phyloP scores from a whole-genome alignment of 2,329 filamentous ascomycete species.

The Sclerotinia glacialis region DNA sequence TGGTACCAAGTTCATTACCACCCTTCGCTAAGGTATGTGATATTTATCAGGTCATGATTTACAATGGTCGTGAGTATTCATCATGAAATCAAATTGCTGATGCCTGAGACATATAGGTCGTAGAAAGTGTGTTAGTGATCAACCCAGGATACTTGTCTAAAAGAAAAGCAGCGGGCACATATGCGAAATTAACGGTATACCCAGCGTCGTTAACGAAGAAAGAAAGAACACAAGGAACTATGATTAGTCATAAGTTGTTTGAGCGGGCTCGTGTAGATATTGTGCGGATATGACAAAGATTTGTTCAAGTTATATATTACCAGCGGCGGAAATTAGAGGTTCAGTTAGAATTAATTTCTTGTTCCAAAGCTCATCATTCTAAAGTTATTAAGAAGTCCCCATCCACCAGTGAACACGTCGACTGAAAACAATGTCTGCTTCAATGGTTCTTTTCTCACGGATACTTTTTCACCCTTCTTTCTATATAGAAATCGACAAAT shows the following conservation, averaged over 20 bases:
- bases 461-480: not conserved
- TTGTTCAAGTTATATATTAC: too few species aligned
- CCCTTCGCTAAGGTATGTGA: conserved; percentile 78
- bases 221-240: conserved; percentile 53
- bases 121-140: conserved; percentile 84
- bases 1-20: conserved; percentile 77
- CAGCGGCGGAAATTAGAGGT: not conserved
- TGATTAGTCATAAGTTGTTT: conserved; percentile 73
- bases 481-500: not conserved
- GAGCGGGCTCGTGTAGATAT: conserved; percentile 85
- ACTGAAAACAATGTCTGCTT: not conserved
- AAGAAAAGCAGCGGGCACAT: conserved; percentile 79
- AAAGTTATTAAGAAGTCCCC: not conserved
- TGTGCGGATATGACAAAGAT: conserved; percentile 59
- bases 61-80: not conserved
- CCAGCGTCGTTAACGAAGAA: conserved; percentile 59
- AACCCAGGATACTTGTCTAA: conserved; percentile 90
- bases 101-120: conserved; percentile 56
- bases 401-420: not conserved
- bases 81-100: not conserved
- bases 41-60: not conserved
- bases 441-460: not conserved
- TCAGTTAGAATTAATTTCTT: not conserved
- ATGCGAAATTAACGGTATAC: conserved; percentile 73
- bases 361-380: not conserved